Base-by-base conservation (phyloP, 495 filamentous ascomycete genomes). In the Lichina pygmaea region DNA sequence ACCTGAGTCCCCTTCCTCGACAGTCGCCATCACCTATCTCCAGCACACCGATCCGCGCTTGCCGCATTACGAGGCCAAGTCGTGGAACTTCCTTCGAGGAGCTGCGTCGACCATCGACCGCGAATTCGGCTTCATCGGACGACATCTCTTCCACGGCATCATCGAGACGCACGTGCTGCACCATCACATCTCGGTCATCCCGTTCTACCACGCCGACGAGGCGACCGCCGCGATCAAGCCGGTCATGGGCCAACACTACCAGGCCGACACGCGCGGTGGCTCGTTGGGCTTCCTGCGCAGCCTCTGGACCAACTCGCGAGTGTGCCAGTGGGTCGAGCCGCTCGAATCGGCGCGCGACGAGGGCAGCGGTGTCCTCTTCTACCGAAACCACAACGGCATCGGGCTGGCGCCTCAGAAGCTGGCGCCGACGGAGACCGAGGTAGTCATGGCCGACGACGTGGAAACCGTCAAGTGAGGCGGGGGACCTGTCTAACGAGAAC, bases 131-230 rank as follows among this genome's bases (percentile, higher is more conserved):
- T 71, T 72, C 52, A 63, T 73, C 48, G 70, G 70, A 46, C 66
- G 67, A 44, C 56, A 66, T 52, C 61, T 71, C 53, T 58, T 73
- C 55, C 70, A 73, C 57, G 69, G 69, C 33, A 73, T 73, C 58
- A 70, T 73, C 47, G 69, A 72, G 55, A 72, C 69, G 33, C 70
- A 73, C 53, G 70, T 73, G 24, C 62, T 70, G 44, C 70, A 73
- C 55, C 70, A 73, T 58, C 72, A 70, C 51, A 63, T 73, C 52
- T 71, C 67, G 57, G 68, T 62, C 46, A 73, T 73, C 51, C 70
- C 70, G 44, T 73, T 72, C 60, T 73, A 73, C 54, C 55, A 73
- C 54, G 70, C 69, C 51, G 70, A 73, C 44, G 69, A 73, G 56
- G 70, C 70, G 44, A 65, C 63, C 54, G 68, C 72, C 44, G 69